These are phyloP conservation scores for Polygonum aviculare DNA, from an alignment of 148 eudicot genomes.

Conservation along the genomic window DNA sequence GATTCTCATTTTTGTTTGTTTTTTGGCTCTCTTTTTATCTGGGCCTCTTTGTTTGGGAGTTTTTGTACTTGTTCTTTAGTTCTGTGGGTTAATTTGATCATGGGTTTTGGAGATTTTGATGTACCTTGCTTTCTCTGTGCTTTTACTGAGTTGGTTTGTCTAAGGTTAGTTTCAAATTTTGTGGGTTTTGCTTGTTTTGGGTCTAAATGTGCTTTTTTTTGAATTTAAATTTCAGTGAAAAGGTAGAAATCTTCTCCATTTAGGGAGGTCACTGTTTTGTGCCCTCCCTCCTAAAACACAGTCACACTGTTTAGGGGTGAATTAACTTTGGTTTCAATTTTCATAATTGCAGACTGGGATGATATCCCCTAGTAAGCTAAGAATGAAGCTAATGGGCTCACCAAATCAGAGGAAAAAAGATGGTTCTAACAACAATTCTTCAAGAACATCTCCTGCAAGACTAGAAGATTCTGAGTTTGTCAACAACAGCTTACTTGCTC, in stretches of 20 bases:
- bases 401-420: conserved; percentile 57
- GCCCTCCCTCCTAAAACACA: not conserved
- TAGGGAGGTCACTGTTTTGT: not conserved
- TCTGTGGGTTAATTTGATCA: not conserved
- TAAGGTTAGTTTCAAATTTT: not conserved
- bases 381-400: conserved; percentile 79
- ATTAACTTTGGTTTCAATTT: not conserved
- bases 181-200: not conserved
- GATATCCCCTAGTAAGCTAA: conserved; percentile 86
- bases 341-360: conserved; percentile 42
- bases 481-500: conserved; percentile 55
- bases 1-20: too few species aligned
- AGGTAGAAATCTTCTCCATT: not conserved
- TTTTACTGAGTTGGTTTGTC: conserved; percentile 16
- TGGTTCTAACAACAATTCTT: conserved; percentile 59
- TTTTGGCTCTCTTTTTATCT: not conserved
- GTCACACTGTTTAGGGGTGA: too few species aligned
- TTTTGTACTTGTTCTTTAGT: not conserved
- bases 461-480: conserved; percentile 51
- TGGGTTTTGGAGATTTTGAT: not conserved
- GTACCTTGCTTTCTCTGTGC: not conserved
- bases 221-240: not conserved
- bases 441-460: conserved; percentile 80
- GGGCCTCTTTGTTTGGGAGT: not conserved
- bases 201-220: not conserved